Conservation (phyloP, 2,329 filamentous ascomycete genomes). For the Balansia obtecta region DNA sequence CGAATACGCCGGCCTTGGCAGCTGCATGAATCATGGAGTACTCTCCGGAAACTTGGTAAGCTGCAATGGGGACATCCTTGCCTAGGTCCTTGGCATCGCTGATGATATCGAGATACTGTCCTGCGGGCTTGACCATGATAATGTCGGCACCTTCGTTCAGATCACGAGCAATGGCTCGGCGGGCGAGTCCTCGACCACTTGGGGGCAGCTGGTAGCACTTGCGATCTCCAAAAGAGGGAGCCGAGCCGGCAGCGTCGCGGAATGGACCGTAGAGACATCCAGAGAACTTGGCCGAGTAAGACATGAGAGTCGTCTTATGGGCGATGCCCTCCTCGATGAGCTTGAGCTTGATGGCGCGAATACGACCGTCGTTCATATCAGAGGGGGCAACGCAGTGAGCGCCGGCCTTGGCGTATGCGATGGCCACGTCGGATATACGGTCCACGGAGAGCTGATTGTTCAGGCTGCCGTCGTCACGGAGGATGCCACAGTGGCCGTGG, state of each 20-base stretch:
- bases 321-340: slow-evolving; percentile 89
- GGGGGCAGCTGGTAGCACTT: slow-evolving; percentile 95
- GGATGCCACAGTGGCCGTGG: slow-evolving; percentile 93
- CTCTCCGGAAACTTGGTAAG: slow-evolving; percentile 95
- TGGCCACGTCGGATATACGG: slow-evolving; percentile 91
- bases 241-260: slow-evolving; percentile 86
- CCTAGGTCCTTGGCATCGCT: slow-evolving; percentile 92
- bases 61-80: slow-evolving; percentile 81
- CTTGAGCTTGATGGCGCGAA: slow-evolving; percentile 95
- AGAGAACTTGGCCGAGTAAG: slow-evolving; percentile 94
- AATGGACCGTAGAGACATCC: slow-evolving; percentile 95
- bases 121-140: slow-evolving; percentile 98
- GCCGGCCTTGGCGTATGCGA: slow-evolving; percentile 89
- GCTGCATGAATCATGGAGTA: slow-evolving; percentile 96
- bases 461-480: slow-evolving; percentile 81
- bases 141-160: slow-evolving; percentile 91
- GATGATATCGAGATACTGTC: slow-evolving; percentile 94
- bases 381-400: slow-evolving; percentile 95
- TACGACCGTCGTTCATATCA: slow-evolving; percentile 97
- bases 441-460: slow-evolving; percentile 93
- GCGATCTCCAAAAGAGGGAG: slow-evolving; percentile 84
- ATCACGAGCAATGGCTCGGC: slow-evolving; percentile 80
- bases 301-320: slow-evolving; percentile 89
- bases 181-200: slow-evolving; percentile 79
- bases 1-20: slow-evolving; percentile 92